Conservation (phyloP, 176 grass and related monocot genomes). For the barley (Hordeum vulgare) region DNA sequence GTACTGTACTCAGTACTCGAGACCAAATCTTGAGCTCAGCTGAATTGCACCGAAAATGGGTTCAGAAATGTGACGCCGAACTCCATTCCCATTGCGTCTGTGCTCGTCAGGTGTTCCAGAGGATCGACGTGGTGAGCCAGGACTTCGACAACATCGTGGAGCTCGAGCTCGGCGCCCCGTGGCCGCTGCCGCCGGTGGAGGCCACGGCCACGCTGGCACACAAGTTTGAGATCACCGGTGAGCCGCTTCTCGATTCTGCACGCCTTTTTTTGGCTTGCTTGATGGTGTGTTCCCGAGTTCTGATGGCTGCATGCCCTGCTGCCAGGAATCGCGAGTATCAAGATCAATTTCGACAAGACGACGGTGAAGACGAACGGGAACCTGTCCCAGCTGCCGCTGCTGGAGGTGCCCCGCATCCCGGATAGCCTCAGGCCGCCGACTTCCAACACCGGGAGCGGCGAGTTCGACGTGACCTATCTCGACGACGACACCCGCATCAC, state of each 20-base stretch:
- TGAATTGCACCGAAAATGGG: neutral
- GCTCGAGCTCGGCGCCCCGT: constrained; percentile 76
- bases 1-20: neutral
- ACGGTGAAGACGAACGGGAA: constrained; percentile 81
- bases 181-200: constrained; percentile 66
- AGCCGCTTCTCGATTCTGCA: neutral
- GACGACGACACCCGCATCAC: constrained; percentile 77
- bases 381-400: constrained; percentile 66
- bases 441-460: constrained; percentile 70
- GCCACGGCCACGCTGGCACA: constrained; percentile 65
- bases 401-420: constrained; percentile 76
- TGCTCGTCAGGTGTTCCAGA: constrained; percentile 65
- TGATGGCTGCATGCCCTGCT: neutral
- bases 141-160: constrained; percentile 93
- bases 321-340: constrained; percentile 54
- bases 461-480: constrained; percentile 89
- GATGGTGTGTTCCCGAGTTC: neutral
- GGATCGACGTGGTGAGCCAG: constrained; percentile 67
- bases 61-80: neutral
- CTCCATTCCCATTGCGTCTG: neutral
- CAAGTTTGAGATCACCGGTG: constrained; percentile 81
- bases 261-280: neutral
- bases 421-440: constrained; percentile 51
- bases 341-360: constrained; percentile 82
- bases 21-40: neutral